phyloP scores from a whole-genome alignment of 352 stramenopile genomes.

The Phytophthora fragariaefolia region DNA sequence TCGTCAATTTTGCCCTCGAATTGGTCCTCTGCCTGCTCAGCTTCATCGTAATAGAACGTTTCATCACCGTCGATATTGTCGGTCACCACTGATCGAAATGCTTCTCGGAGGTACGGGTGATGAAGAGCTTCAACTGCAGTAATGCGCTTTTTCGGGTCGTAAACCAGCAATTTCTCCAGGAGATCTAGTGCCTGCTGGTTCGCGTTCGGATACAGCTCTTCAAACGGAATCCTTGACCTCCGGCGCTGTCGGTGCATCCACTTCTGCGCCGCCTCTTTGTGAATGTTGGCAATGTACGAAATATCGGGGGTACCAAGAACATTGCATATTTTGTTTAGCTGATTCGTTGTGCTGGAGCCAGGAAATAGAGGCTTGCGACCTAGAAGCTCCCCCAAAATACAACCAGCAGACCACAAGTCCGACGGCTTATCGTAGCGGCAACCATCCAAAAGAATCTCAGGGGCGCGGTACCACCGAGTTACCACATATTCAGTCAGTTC shows the following conservation, averaged over 20 bases:
- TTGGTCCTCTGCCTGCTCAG: conserved; percentile 64
- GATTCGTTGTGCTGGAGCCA: conserved; percentile 95
- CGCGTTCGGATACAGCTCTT: conserved; percentile 78
- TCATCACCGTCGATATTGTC: conserved; percentile 30
- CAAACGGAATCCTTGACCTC: conserved; percentile 65
- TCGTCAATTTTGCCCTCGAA: conserved; percentile 78
- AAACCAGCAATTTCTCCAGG: conserved; percentile 75
- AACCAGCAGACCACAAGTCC: conserved; percentile 91
- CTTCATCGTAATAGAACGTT: conserved; percentile 46
- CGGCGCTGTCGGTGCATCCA: conserved; percentile 72
- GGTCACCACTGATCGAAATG: conserved; percentile 56
- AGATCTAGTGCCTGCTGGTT: conserved; percentile 75
- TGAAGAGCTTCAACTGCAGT: conserved; percentile 94
- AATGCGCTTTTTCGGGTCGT: conserved; percentile 67
- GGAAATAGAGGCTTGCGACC: conserved; percentile 96
- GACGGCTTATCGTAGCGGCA: conserved; percentile 79
- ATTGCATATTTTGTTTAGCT: conserved; percentile 97
- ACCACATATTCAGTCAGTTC: conserved; percentile 85
- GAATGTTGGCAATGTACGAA: conserved; percentile 61
- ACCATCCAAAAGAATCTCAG: conserved; percentile 93
- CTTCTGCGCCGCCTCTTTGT: conserved; percentile 75
- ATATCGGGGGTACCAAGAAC: conserved; percentile 91
- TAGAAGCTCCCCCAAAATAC: conserved; percentile 97
- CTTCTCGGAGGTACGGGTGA: conserved; percentile 93
- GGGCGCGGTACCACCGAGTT: conserved; percentile 84